Conservation (phyloP, 2,329 filamentous ascomycete species). For the Fusarium hainanense region DNA sequence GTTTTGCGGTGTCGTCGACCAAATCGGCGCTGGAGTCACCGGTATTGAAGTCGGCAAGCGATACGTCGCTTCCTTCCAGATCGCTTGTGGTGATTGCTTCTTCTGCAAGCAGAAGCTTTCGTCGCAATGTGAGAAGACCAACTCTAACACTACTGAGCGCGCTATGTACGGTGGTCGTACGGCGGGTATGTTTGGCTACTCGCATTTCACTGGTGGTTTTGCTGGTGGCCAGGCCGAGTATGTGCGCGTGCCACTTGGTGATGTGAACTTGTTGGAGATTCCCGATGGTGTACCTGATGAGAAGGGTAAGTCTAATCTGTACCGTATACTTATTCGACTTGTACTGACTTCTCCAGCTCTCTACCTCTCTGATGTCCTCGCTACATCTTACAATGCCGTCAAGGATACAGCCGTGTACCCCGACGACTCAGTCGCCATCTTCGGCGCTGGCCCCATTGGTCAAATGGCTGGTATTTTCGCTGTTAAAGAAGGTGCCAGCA, state of each 20-base stretch:
- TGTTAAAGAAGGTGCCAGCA: conserved; percentile 76
- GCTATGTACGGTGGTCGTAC: conserved; percentile 84
- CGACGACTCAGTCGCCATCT: conserved; percentile 82
- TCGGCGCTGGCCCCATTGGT: conserved; percentile 87
- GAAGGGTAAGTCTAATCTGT: conserved; percentile 62
- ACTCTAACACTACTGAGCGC: conserved; percentile 75
- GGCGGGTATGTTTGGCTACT: conserved; percentile 78
- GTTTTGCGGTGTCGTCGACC: conserved; percentile 67
- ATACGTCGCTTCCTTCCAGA: conserved; percentile 89
- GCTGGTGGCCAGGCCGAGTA: conserved; percentile 91
- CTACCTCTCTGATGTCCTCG: conserved; percentile 83
- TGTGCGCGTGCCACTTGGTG: conserved; percentile 81
- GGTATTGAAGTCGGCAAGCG: conserved; percentile 70
- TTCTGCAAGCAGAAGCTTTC: conserved; percentile 83
- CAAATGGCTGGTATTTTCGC: conserved; percentile 85
- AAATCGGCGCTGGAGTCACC: conserved; percentile 65
- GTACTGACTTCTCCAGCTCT: conserved; percentile 55
- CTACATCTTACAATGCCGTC: conserved; percentile 83
- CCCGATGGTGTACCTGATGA: conserved; percentile 86
- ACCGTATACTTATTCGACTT: accelerated
- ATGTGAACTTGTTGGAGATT: conserved; percentile 83
- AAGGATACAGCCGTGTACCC: conserved; percentile 85
- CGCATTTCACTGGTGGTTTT: conserved; percentile 86
- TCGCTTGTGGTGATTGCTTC: conserved; percentile 78
- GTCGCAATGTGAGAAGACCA: conserved; percentile 84